Evolutionary conservation across 768 basidiomycete genomes (phyloP).

Genomic region (button mushroom (Agaricus bisporus)): DNA sequence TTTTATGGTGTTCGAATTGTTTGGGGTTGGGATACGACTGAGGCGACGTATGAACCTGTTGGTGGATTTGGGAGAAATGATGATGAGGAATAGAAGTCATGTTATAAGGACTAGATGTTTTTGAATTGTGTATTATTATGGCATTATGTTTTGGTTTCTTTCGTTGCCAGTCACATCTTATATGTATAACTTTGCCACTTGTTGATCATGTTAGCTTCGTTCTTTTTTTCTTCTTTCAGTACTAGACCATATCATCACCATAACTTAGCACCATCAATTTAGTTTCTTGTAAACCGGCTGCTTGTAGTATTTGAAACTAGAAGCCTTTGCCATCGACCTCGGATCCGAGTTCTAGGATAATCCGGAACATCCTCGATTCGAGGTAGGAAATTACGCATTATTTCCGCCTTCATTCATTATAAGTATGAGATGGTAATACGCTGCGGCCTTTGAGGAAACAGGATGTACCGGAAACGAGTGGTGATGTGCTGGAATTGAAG

Average conservation of each 20-base stretch:
- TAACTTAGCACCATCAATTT: too few species aligned
- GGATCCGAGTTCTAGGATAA: neutral
- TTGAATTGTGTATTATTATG: neutral
- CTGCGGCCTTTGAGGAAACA: neutral
- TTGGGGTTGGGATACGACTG: slow-evolving; percentile 71
- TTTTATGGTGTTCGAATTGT: slow-evolving; percentile 66
- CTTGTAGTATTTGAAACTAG: too few species aligned
- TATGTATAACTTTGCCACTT: too few species aligned
- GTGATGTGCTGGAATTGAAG: neutral
- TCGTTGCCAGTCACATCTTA: neutral
- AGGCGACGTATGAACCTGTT: slow-evolving; percentile 86
- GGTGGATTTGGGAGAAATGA: slow-evolving; percentile 71
- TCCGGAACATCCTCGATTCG: neutral
- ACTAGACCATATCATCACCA: too few species aligned
- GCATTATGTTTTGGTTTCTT: neutral
- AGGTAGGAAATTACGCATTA: neutral
- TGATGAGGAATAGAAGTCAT: slow-evolving; percentile 24
- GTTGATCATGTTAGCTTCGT: too few species aligned
- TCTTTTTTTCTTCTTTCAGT: too few species aligned
- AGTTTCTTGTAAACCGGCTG: too few species aligned
- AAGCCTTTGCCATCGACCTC: too few species aligned
- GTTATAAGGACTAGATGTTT: neutral
- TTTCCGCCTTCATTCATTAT: neutral
- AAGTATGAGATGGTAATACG: too few species aligned
- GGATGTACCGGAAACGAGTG: neutral